A percentile compares a stretch with the other conserved stretches of the same genome.
Evolutionary conservation across 129 eudicot genomes (phyloP).

Genomic region (Ambrosia trifida): DNA sequence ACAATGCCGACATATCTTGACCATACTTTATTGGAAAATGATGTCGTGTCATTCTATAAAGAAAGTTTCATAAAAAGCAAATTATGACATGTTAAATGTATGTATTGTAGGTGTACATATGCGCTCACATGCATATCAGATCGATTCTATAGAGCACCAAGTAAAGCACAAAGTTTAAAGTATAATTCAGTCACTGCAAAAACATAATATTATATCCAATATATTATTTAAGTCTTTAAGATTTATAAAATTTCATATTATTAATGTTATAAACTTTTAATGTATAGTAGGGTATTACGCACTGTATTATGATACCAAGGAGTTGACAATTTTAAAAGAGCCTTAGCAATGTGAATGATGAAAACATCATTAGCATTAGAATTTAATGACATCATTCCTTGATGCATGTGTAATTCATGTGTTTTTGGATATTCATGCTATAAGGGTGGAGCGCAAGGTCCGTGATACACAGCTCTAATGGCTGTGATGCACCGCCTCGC

Average conservation of each 20-base stretch:
- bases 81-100: not conserved
- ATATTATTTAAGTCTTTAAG: not conserved
- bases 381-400: too few species aligned
- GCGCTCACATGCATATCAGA: slow-evolving; percentile 24
- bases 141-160: slow-evolving; percentile 13
- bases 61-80: not conserved
- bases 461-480: too few species aligned
- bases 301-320: too few species aligned
- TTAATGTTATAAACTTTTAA: not conserved
- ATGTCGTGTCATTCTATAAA: not conserved
- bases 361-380: too few species aligned
- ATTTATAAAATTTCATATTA: not conserved
- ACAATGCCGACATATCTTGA: slow-evolving; percentile 1
- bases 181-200: not conserved
- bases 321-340: too few species aligned
- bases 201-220: not conserved
- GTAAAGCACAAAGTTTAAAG: slow-evolving; percentile 27
- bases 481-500: too few species aligned
- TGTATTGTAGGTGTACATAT: slow-evolving; percentile 11
- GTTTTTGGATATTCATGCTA: not conserved
- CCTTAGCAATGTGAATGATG: too few species aligned
- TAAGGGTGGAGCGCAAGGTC: too few species aligned
- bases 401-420: not conserved
- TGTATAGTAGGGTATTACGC: too few species aligned
- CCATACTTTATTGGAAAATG: not conserved